phyloP scores from a whole-genome alignment of 2,329 filamentous ascomycete genomes.

The Curvularia eragrostidis region DNA sequence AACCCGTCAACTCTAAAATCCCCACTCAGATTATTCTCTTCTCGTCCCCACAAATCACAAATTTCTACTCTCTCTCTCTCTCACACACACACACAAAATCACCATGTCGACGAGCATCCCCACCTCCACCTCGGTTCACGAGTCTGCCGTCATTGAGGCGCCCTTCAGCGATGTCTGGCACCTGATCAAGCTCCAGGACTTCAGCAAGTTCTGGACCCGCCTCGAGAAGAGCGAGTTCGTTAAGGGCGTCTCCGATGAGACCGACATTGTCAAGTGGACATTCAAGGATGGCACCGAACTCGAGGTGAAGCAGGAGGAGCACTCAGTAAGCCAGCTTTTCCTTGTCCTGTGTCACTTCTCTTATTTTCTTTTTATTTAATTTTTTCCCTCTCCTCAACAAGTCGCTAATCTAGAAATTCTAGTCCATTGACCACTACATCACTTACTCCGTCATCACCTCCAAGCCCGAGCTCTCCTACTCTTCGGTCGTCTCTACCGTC shows the following conservation, averaged over 20 bases:
- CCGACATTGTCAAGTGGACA: conserved; percentile 72
- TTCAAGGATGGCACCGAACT: conserved; percentile 73
- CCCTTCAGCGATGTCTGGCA: conserved; percentile 73
- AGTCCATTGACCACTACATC: conserved; percentile 72
- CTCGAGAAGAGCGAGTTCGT: conserved; percentile 68
- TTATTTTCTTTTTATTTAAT: neutral
- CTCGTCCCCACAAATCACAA: neutral
- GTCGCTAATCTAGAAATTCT: conserved; percentile 1
- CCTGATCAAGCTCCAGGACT: conserved; percentile 75
- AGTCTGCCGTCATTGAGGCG: conserved; percentile 72
- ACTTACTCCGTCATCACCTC: conserved; percentile 75
- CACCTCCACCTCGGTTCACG: conserved; percentile 70
- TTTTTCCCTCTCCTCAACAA: neutral
- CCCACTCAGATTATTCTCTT: neutral
- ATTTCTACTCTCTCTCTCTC: no score
- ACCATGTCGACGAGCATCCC: conserved; percentile 58
- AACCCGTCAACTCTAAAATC: conserved; percentile 6
- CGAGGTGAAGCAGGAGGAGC: conserved; percentile 78
- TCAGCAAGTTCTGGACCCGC: conserved; percentile 70
- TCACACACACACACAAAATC: conserved; percentile 6
- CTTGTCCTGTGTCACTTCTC: neutral
- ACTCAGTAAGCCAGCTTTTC: conserved; percentile 63
- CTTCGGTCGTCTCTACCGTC: conserved; percentile 70
- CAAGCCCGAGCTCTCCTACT: conserved; percentile 70
- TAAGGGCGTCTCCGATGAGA: conserved; percentile 68